Evolutionary conservation across 495 filamentous ascomycete species (phyloP), one percentile per base, ranked within the genome.

Genomic region (Ramalina intermedia): DNA sequence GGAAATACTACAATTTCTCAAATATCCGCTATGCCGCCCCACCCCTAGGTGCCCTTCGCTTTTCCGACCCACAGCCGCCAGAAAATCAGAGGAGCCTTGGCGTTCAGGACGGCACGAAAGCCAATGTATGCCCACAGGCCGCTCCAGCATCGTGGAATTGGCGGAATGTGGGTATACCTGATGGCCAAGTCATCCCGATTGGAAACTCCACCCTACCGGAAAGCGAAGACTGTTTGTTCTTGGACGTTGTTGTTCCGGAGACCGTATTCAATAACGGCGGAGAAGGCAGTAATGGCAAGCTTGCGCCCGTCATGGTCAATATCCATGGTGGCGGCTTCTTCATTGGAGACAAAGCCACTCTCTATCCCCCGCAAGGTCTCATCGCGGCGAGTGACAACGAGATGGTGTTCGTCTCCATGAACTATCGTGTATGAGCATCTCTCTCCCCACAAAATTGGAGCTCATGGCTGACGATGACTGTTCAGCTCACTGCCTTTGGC

Each of bases 401-500:
- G 5, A 64, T 81, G 39, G 72, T 82, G 9, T 82, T 67, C 45
- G 74, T 82, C 4, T 58, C 75, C 21, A 50, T 77, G 27, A 82
- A 81, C 53, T 82, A 83, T 52, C 69, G 80, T 5, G 66, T 68
- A 55, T 60, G 59, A 60, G 39, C 40, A 14, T 35, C 20, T 17
- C 38, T 18, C 43, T 13, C 17, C 33, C 29, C 37, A 49, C 21
- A 26, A 27, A 6, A 24, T 20, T 6, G 5, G n/a, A 9, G 5
- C n/a, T 16, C n/a, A 8, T 26, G 18, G 9, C 37, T 40, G 5
- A 14, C 17, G 38, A 24, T 14, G 3, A 3, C n/a, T 26, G 9
- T 27, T 55, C 51, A 69, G 57, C 61, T 79, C 8, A 79, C 79
- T 13, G 74, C 74, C 1, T 82, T 84, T 60, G 81, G 81, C 4